These are phyloP conservation scores for Xylaria acuta DNA, from an alignment of 495 filamentous ascomycete genomes.

Conservation along the genomic window DNA sequence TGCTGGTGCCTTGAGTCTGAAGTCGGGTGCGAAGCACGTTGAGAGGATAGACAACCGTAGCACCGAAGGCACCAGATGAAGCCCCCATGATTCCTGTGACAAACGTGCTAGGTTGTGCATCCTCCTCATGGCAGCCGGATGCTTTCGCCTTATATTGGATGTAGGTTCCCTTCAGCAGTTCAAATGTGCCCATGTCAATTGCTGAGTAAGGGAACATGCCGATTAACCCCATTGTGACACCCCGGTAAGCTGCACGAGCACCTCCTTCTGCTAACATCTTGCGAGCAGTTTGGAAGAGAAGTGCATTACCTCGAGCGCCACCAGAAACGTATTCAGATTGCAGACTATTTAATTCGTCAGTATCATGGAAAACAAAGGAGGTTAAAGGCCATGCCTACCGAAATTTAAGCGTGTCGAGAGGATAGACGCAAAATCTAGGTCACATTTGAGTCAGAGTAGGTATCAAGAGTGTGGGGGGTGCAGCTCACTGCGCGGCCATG, in stretches of 20 bases:
- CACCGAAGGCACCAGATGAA: constrained; percentile 88
- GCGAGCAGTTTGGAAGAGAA: constrained; percentile 79
- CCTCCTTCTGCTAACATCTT: constrained; percentile 85
- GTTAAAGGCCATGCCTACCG: constrained; percentile 52
- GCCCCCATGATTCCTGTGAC: constrained; percentile 84
- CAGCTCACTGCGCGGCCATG: constrained; percentile 84
- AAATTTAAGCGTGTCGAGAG: constrained; percentile 97
- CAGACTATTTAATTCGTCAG: constrained; percentile 61
- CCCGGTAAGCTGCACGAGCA: constrained; percentile 82
- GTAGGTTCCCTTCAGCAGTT: constrained; percentile 82
- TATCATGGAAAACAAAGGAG: constrained; percentile 11
- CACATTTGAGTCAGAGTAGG: constrained; percentile 33
- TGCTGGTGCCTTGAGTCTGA: constrained; percentile 90
- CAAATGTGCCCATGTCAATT: constrained; percentile 94
- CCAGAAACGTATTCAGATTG: constrained; percentile 92
- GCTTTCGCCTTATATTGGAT: constrained; percentile 71
- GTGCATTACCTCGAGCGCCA: constrained; percentile 80
- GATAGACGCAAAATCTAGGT: constrained; percentile 87
- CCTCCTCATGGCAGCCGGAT: constrained; percentile 77
- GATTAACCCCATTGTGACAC: constrained; percentile 86
- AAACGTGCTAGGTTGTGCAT: constrained; percentile 76
- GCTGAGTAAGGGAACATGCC: constrained; percentile 99
- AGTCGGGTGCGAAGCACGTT: constrained; percentile 93
- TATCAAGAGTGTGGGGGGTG: constrained; percentile 15
- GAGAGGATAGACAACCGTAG: constrained; percentile 91